Percentiles rank a stretch among this genome's conserved stretches.
These are phyloP conservation scores for Diospyros lotus DNA, from an alignment of 148 eudicot species.

Conservation along the genomic window DNA sequence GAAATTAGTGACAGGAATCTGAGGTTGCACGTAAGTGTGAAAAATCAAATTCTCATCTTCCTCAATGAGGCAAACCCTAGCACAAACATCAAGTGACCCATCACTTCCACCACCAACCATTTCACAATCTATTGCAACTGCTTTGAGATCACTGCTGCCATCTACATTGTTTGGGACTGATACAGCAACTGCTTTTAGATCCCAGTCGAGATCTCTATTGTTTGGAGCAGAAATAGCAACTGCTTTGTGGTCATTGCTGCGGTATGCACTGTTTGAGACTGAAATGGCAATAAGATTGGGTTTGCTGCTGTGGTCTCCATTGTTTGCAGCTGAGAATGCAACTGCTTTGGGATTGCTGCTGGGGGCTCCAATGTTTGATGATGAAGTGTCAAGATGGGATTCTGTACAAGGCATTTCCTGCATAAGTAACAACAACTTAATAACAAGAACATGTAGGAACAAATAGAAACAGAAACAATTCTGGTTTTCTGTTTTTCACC, in stretches of 20 bases:
- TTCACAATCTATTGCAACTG: conserved; percentile 69
- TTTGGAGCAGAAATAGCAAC: too few species aligned
- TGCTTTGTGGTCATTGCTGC: too few species aligned
- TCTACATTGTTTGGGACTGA: conserved; percentile 14
- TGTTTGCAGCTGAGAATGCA: too few species aligned
- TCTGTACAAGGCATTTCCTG: conserved; percentile 20
- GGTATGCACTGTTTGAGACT: too few species aligned
- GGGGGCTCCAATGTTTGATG: too few species aligned
- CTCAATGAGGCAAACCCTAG: conserved; percentile 72
- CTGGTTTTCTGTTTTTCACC: neutral
- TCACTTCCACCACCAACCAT: conserved; percentile 91
- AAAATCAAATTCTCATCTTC: conserved; percentile 64
- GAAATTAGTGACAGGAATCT: conserved; percentile 64
- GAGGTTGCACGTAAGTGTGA: conserved; percentile 66
- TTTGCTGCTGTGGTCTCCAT: too few species aligned
- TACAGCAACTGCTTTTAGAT: conserved; percentile 1
- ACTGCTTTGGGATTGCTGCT: too few species aligned
- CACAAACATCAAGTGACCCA: conserved; percentile 72
- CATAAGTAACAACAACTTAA: conserved; percentile 1
- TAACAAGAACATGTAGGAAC: neutral
- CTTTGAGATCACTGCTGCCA: conserved; percentile 22
- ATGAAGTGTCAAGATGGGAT: neutral
- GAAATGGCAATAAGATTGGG: too few species aligned
- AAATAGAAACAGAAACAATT: neutral
- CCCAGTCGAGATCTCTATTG: too few species aligned